phyloP scores from a whole-genome alignment of 305 asterid genomes.

The Fraxinus sp. region DNA sequence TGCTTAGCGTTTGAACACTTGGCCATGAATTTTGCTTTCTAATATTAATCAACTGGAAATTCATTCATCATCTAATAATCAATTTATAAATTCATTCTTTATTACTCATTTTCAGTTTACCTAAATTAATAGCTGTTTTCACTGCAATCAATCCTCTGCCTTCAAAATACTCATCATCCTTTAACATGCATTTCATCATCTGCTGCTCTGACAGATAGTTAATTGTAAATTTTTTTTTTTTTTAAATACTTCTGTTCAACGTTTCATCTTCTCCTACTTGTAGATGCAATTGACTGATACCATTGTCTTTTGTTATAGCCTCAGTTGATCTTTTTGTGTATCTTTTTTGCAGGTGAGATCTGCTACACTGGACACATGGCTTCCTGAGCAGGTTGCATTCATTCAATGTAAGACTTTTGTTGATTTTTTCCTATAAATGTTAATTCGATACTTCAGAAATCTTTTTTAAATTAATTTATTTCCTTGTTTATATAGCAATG shows the following conservation, averaged over 20 bases:
- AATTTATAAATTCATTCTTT: neutral
- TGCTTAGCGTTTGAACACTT: neutral
- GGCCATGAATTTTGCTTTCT: neutral
- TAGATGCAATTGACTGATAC: neutral
- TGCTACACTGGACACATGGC: conserved; percentile 99
- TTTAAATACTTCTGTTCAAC: neutral
- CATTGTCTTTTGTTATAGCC: neutral
- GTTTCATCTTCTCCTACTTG: neutral
- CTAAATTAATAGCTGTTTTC: neutral
- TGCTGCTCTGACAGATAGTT: conserved; percentile 8
- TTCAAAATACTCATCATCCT: neutral
- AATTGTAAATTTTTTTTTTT: conserved; percentile 14
- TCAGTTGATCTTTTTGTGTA: conserved; percentile 17
- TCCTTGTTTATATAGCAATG: conserved; percentile 61
- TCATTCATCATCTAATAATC: neutral
- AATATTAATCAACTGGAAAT: neutral
- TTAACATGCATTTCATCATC: neutral
- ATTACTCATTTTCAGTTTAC: neutral
- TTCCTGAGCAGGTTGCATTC: conserved; percentile 98
- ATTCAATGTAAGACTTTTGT: conserved; percentile 73
- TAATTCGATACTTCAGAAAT: conserved; percentile 11
- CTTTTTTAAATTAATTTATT: conserved; percentile 7
- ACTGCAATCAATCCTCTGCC: neutral
- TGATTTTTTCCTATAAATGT: conserved; percentile 14
- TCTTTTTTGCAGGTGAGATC: conserved; percentile 79